Percentiles rank a stretch among this genome's conserved stretches.
Conservation (phyloP, 164 flowering plant species). For the Vitis amurensis region DNA sequence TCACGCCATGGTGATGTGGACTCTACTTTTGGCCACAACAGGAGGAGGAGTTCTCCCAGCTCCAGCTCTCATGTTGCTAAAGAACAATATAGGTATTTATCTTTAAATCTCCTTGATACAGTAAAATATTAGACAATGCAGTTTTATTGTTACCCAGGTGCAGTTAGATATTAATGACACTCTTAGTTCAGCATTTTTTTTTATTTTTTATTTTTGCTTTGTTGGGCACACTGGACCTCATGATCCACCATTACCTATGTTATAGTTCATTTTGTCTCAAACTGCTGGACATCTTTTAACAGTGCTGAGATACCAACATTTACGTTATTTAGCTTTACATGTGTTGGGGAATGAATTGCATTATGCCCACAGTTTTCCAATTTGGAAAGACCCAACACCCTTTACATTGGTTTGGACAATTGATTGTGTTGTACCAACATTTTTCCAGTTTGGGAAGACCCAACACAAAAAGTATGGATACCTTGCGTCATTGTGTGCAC, state of each 20-base stretch:
- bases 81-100: constrained; percentile 37
- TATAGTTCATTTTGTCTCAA: not conserved
- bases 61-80: constrained; percentile 25
- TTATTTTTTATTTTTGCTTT: not conserved
- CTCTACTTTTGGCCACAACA: constrained; percentile 12
- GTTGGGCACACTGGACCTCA: not conserved
- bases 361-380: too few relatives aligned
- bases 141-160: not conserved
- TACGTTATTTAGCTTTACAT: too few relatives aligned
- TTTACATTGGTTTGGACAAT: too few relatives aligned
- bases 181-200: not conserved
- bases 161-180: not conserved
- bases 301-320: too few relatives aligned
- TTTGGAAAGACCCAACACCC: too few relatives aligned
- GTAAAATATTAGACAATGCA: not conserved
- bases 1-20: constrained; percentile 41
- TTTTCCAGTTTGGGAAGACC: too few relatives aligned
- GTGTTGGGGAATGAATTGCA: not conserved
- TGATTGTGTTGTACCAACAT: too few relatives aligned
- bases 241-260: not conserved
- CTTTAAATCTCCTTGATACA: not conserved
- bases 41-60: constrained; percentile 33
- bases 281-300: not conserved
- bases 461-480: too few relatives aligned
- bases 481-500: too few relatives aligned